Evolutionary conservation across 1,284 basidiomycete species (phyloP), one percentile per base, ranked within the genome.

Genomic region (Cryptococcus sp.): DNA sequence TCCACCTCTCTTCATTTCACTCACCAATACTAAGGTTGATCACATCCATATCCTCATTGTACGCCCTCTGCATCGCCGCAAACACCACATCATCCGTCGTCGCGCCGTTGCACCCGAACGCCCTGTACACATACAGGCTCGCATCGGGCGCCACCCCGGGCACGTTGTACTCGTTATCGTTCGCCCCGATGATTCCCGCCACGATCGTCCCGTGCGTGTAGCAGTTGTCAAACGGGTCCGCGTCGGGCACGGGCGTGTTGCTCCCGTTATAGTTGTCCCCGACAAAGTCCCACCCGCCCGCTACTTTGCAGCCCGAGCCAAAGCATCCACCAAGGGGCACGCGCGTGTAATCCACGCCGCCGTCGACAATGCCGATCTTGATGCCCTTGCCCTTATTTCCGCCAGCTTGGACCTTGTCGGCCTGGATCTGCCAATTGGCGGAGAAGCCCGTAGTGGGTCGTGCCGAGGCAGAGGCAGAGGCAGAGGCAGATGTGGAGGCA

Each of bases 251-350:
- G 28, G 76, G 75, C 18, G 59, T 55, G 52, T 73, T 69, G 15
- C 57, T 59, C 12, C 77, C 77, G 53, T 73, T 65, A 53, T 72
- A 79, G 21, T 63, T 53, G 61, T 79, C 77, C 20, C 77, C 78
- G 24, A 74, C 73, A 52, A 71, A 75, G 52, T 75, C 73, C 56
- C 73, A 73, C 4, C 72, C 73, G 5, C 71, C 73, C 12, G 68
- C 71, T 36, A 76, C 77, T 69, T 86, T 86, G 71, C 81, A 79
- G 18, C 83, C 83, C 2, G 81, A 73, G 6, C 85, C 85, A 61
- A 86, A 82, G 36, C 80, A 84, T 13, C 82, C 84, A 38, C 84
- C 87, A 52, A 89, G 82, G 15, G 78, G 75, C 8, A 84, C 84
- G 65, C 86, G 83, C 2, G 81, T 85, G 68, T 83, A 85, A 67